Conservation (phyloP, 345 rosid species). For the Brassica nigra region DNA sequence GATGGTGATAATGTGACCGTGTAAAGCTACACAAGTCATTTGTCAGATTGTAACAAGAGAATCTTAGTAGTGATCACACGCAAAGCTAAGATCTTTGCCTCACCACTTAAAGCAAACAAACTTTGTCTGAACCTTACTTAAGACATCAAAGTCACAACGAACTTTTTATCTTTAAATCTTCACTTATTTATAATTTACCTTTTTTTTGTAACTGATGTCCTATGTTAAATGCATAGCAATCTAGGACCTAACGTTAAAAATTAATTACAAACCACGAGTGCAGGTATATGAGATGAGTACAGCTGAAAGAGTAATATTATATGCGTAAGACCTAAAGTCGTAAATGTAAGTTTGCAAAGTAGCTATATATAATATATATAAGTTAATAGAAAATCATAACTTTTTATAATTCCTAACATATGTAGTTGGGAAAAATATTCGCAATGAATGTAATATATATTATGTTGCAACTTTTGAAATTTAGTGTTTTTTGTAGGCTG, state of each 20-base stretch:
- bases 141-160: constrained; percentile 34
- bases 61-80: constrained; percentile 41
- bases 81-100: constrained; percentile 40
- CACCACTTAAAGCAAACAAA: constrained; percentile 34
- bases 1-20: constrained; percentile 17
- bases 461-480: background rate
- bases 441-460: background rate
- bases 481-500: background rate
- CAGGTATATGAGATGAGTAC: background rate
- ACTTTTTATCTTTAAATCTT: constrained; percentile 32
- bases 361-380: background rate
- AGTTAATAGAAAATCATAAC: background rate
- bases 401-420: background rate
- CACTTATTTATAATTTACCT: constrained; percentile 6
- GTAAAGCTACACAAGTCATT: constrained; percentile 32
- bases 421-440: background rate
- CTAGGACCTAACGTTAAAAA: background rate
- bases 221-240: constrained; percentile 12
- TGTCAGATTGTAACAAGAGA: constrained; percentile 39
- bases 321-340: background rate
- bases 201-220: constrained; percentile 3
- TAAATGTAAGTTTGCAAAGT: background rate
- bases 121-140: constrained; percentile 32
- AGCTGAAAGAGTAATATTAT: background rate
- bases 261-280: background rate